phyloP scores from a whole-genome alignment of 1,139 yeast genomes.

The Saccharomyces pastorianus region DNA sequence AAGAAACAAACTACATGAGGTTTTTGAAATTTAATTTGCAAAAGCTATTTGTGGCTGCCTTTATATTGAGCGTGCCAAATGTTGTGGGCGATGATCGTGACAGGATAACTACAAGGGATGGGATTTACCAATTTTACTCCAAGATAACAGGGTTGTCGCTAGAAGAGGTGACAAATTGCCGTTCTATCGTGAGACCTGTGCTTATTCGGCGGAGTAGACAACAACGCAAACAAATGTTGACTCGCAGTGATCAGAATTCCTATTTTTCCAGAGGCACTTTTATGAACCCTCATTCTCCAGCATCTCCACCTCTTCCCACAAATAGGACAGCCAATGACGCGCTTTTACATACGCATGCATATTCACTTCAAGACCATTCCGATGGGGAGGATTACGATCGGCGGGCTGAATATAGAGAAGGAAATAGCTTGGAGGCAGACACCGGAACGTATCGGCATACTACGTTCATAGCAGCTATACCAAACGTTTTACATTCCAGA shows the following conservation, averaged over 20 bases:
- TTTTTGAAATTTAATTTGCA: constrained; percentile 16
- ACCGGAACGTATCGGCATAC: constrained; percentile 1
- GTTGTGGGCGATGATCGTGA: constrained; percentile 9
- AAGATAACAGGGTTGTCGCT: constrained; percentile 18
- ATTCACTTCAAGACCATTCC: background rate
- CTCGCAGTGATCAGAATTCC: background rate
- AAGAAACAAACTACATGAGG: constrained; percentile 18
- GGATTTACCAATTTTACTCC: constrained; percentile 12
- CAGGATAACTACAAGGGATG: constrained; percentile 13
- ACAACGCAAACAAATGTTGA: constrained; percentile 7
- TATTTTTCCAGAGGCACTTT: background rate
- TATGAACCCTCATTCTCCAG: background rate
- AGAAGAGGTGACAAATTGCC: constrained; percentile 20
- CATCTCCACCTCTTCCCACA: background rate
- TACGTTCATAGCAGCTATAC: background rate
- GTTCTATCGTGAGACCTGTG: constrained; percentile 23
- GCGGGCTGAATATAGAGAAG: background rate
- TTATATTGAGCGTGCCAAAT: constrained; percentile 18
- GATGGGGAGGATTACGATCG: background rate
- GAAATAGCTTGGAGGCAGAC: background rate
- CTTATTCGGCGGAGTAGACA: constrained; percentile 15
- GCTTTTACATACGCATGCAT: background rate
- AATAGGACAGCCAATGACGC: background rate
- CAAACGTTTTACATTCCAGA: background rate
- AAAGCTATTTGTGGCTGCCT: constrained; percentile 19